phyloP scores from a whole-genome alignment of 148 eudicot genomes.

The Camellia sinensis region DNA sequence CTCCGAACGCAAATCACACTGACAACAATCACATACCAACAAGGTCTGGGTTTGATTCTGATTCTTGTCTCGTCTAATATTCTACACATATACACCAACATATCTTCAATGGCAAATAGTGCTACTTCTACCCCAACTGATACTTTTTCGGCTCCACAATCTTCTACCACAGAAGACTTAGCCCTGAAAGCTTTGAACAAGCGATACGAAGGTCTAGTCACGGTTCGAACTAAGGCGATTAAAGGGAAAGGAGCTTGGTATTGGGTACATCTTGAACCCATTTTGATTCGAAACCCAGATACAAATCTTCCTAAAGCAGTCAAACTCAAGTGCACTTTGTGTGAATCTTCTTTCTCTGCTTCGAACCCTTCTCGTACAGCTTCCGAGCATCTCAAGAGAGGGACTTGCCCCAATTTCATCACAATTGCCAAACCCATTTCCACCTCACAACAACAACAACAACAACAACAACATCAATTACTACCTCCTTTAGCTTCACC shows the following conservation, averaged over 20 bases:
- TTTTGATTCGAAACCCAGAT: conserved; percentile 14
- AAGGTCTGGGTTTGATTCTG: background rate
- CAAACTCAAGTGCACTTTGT: conserved; percentile 15
- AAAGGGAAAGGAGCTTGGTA: conserved; percentile 26
- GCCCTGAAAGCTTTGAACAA: conserved; percentile 15
- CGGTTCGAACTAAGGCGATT: conserved; percentile 12
- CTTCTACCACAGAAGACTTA: background rate
- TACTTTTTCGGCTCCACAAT: background rate
- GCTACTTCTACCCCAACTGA: conserved; percentile 16
- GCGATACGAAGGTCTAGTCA: conserved; percentile 19
- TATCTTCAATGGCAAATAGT: conserved; percentile 23
- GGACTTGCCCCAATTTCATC: conserved; percentile 22
- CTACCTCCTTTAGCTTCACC: conserved; percentile 2
- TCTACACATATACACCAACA: background rate
- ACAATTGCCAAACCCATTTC: conserved; percentile 9
- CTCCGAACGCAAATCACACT: background rate
- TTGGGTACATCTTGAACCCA: conserved; percentile 22
- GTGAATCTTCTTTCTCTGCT: conserved; percentile 14
- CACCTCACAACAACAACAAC: background rate
- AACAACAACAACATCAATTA: no score
- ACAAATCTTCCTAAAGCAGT: conserved; percentile 19
- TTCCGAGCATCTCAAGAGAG: conserved; percentile 22
- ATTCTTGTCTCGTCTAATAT: background rate
- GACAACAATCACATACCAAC: background rate
- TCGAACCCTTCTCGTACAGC: conserved; percentile 22